These are phyloP conservation scores for Arthrocladium fulminans DNA, from an alignment of 2,329 filamentous ascomycete species.

Conservation along the genomic window DNA sequence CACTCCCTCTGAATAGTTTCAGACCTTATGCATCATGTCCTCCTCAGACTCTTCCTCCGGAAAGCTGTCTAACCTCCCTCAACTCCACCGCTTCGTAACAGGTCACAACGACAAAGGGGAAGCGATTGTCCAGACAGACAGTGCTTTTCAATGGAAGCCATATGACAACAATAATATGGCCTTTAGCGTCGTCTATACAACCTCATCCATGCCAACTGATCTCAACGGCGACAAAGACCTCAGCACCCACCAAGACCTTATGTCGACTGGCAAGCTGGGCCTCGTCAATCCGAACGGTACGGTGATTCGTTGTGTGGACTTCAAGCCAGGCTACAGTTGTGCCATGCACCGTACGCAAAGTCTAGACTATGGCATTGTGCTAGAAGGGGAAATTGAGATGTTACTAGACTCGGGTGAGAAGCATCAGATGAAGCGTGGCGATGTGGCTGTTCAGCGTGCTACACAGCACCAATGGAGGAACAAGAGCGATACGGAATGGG, in stretches of 20 bases:
- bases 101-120: slow-evolving; percentile 29
- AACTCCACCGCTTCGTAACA: slow-evolving; percentile 29
- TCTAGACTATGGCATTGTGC: slow-evolving; percentile 47
- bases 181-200: slow-evolving; percentile 36
- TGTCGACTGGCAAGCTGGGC: slow-evolving; percentile 25
- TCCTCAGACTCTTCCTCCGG: slow-evolving; percentile 10
- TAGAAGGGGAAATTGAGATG: slow-evolving; percentile 48
- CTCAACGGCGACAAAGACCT: slow-evolving; percentile 31
- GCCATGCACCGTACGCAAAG: slow-evolving; percentile 47
- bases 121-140: slow-evolving; percentile 31
- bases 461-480: slow-evolving; percentile 36
- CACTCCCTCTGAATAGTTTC: no score
- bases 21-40: not conserved
- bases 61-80: slow-evolving; percentile 25
- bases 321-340: slow-evolving; percentile 35
- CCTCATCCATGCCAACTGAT: slow-evolving; percentile 29
- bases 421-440: slow-evolving; percentile 40
- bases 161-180: slow-evolving; percentile 27
- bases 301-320: slow-evolving; percentile 29
- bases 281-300: slow-evolving; percentile 28
- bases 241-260: slow-evolving; percentile 25
- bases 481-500: slow-evolving; percentile 21
- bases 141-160: slow-evolving; percentile 24
- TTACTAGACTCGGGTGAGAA: slow-evolving; percentile 45
- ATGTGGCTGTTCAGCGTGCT: slow-evolving; percentile 48